A percentile compares a stretch with the other conserved stretches of the same genome.
phyloP scores from a whole-genome alignment of 805 yeast genomes.

The Naumovozyma baii region DNA sequence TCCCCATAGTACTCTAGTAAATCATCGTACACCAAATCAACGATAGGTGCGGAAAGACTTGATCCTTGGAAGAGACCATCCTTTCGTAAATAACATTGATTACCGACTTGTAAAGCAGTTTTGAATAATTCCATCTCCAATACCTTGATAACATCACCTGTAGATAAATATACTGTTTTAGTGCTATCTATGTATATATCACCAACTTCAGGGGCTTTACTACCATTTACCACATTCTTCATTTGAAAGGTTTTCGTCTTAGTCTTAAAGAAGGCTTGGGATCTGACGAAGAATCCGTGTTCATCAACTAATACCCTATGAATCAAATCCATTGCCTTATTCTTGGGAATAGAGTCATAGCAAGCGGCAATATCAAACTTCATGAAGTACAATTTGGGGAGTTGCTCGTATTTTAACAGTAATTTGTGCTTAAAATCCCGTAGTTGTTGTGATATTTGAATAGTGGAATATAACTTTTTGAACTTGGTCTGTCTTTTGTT shows the following conservation, averaged over 20 bases:
- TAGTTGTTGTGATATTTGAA: constrained; percentile 37
- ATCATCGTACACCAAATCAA: constrained; percentile 62
- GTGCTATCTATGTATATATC: constrained; percentile 27
- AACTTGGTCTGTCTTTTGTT: constrained; percentile 16
- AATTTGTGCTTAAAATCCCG: constrained; percentile 30
- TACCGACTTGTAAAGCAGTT: constrained; percentile 36
- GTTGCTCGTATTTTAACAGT: constrained; percentile 4
- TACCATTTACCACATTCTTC: constrained; percentile 16
- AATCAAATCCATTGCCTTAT: constrained; percentile 32
- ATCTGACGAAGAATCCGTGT: constrained; percentile 24
- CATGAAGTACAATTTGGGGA: constrained; percentile 40
- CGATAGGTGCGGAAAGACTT: constrained; percentile 61
- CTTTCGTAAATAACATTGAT: constrained; percentile 37
- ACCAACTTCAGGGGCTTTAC: constrained; percentile 3
- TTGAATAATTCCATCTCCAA: constrained; percentile 45
- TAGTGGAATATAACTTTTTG: constrained; percentile 34
- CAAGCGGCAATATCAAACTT: constrained; percentile 74
- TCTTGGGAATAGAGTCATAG: constrained; percentile 59
- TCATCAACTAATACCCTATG: constrained; percentile 11
- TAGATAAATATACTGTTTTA: constrained; percentile 31
- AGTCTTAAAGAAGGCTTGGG: constrained; percentile 16
- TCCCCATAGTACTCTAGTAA: constrained; percentile 34
- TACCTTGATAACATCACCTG: constrained; percentile 37
- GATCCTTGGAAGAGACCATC: constrained; percentile 82
- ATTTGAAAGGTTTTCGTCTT: constrained; percentile 7